These are phyloP conservation scores for Daucus carota DNA, from an alignment of 129 eudicot genomes.

Conservation along the genomic window DH1_v3.0 NC_030386.2:20222001-20222500, in stretches of 20 bases:
- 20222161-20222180: neutral
- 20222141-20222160: neutral
- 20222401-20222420: too few relatives aligned
- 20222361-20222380: neutral
- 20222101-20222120: neutral
- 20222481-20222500: neutral
- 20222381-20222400: neutral
- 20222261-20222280: conserved; percentile 79
- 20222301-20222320: neutral
- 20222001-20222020: neutral
- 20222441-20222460: neutral
- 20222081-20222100: neutral
- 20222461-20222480: neutral
- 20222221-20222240: conserved; percentile 86
- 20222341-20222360: neutral
- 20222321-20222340: neutral
- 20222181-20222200: neutral
- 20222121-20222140: neutral
- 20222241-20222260: conserved; percentile 83
- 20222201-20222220: conserved; percentile 82
- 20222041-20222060: neutral
- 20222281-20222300: conserved; percentile 76
- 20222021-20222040: neutral
- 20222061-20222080: neutral
- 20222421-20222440: neutral